Percentiles rank a stretch among this genome's conserved stretches.
Evolutionary conservation across 2,329 filamentous ascomycete genomes (phyloP).

Genomic region (Pseudogymnoascus destructans): DNA sequence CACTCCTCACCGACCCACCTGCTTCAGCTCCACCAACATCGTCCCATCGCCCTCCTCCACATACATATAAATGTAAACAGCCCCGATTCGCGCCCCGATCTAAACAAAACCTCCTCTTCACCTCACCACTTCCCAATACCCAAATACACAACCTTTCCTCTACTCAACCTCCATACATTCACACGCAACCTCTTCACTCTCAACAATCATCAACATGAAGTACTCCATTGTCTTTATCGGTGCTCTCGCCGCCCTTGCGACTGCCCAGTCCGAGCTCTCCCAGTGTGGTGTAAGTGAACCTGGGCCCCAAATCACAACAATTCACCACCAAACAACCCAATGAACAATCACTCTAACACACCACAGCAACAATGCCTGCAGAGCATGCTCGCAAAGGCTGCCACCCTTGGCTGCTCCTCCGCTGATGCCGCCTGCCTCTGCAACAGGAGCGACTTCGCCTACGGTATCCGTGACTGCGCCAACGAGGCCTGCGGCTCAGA

Average conservation of each 20-base stretch:
- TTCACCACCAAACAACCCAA: not conserved
- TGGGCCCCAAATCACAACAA: not conserved
- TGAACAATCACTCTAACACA: not conserved
- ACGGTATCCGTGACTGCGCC: slow-evolving; percentile 36
- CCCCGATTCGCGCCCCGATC: not conserved
- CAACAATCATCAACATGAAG: not conserved
- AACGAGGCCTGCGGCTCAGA: slow-evolving; percentile 29
- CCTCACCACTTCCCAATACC: not conserved
- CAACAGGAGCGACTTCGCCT: slow-evolving; percentile 31
- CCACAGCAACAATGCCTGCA: slow-evolving; percentile 29
- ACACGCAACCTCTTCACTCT: not conserved
- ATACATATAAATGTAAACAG: slow-evolving; percentile 6
- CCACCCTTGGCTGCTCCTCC: slow-evolving; percentile 29
- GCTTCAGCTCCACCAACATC: not conserved
- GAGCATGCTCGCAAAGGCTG: slow-evolving; percentile 33
- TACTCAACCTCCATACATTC: not conserved
- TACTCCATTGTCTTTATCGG: slow-evolving; percentile 1
- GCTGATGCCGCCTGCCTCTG: slow-evolving; percentile 33
- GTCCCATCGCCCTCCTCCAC: not conserved
- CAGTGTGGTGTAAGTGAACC: not conserved
- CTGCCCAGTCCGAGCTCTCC: not conserved
- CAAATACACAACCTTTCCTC: not conserved
- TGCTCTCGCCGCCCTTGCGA: not conserved
- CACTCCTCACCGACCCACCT: not conserved
- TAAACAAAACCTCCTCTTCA: not conserved